Percentiles rank a stretch among this genome's conserved stretches.
Conservation (phyloP, 768 basidiomycete species). For the Dentipellis sp. region DNA sequence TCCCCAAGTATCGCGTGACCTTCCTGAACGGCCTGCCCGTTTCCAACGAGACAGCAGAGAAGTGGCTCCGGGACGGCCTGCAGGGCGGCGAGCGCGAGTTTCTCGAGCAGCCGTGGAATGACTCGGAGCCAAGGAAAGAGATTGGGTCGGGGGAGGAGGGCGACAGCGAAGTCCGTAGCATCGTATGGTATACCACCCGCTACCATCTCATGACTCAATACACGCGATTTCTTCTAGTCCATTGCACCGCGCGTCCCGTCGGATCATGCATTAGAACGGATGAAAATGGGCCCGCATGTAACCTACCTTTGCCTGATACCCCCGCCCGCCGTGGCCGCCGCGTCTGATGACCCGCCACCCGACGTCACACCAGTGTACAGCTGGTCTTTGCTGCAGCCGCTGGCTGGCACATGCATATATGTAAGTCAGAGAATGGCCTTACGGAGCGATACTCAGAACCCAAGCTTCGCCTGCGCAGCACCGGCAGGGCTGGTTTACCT, state of each 20-base stretch:
- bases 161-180: conserved; percentile 20
- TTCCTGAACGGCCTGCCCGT: conserved; percentile 78
- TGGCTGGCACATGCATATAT: conserved; percentile 77
- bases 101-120: conserved; percentile 53
- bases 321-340: conserved; percentile 41
- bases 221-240: neutral
- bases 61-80: conserved; percentile 67
- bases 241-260: conserved; percentile 3
- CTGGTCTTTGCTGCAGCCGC: conserved; percentile 75
- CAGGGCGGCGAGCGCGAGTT: conserved; percentile 72
- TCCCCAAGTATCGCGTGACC: conserved; percentile 72
- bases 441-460: no score
- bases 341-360: conserved; percentile 45
- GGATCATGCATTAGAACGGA: conserved; percentile 54
- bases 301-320: conserved; percentile 78
- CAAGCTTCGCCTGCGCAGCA: conserved; percentile 35
- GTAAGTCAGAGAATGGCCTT: conserved; percentile 36
- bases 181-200: neutral
- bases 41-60: conserved; percentile 58
- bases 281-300: conserved; percentile 62
- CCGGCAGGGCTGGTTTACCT: conserved; percentile 93
- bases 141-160: conserved; percentile 43
- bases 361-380: conserved; percentile 64
- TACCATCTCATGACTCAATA: neutral
- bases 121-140: conserved; percentile 39